Evolutionary conservation across 805 yeast genomes (phyloP), one percentile per base, ranked within the genome.

Genomic region (Hermanozyma aechmeae): DNA sequence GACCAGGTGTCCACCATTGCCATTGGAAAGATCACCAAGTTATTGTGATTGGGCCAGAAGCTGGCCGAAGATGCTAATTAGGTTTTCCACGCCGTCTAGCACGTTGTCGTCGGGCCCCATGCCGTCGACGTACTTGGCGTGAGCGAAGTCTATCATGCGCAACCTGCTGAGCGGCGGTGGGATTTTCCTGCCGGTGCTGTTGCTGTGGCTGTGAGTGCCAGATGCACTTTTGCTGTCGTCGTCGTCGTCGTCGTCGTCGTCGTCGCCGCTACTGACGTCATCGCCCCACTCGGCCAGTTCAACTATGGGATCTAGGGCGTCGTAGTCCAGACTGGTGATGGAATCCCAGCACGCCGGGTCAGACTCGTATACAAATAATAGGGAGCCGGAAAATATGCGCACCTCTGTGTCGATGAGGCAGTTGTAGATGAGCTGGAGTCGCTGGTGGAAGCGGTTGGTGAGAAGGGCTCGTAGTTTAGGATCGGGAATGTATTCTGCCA

Each of bases 1-100:
- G 98, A 92, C 62, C 97, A 92, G 66, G 98, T 97, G 54, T 77
- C 77, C 39, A 92, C 98, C 30, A 87, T 92, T 61, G 99, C 98
- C 42, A 92, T 92, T 58, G 99, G 99, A 63, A 87, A 89, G 63
- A 85, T 92, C 49, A 83, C 95, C 35, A 89, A 89, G 65, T 65
- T 92, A 41, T 65, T 86, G 56, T 78, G 71, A 37, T 53, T 42
- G 7, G 25, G 10, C 12, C 7, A 39, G 23, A 27, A 56, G 31
- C 4, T 34, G 32, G 27, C 65, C 64, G 24, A 79, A 54, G 1
- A 66, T 45, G 0, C 34, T 39, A 5, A 80, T 56, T 28, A 86
- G 50, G 38, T 70, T 76, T 40, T 76, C 79, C 2, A 87, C 58
- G 0, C 96, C 97, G 10, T 54, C 57, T 3, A 85, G 49, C 2